Percentiles rank a stretch among this genome's conserved stretches.
Conservation (phyloP, 164 flowering plant genomes). For the Tetrastigma voinierianum region DNA sequence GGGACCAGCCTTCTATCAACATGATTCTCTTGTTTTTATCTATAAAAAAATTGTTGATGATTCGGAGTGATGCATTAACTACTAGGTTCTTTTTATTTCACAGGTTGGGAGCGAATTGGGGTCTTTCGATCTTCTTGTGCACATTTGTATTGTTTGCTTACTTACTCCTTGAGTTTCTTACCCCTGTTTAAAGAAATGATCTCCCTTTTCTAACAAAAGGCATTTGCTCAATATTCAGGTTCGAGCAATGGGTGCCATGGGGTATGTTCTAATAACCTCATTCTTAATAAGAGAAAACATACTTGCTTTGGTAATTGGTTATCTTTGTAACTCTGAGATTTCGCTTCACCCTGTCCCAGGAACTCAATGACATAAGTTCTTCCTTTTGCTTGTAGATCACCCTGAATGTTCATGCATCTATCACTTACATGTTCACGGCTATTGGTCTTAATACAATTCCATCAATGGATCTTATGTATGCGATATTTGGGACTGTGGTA, state of each 20-base stretch:
- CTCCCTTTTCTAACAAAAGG: conserved; percentile 1
- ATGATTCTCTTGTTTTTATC: too few species aligned
- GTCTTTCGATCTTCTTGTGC: conserved; percentile 67
- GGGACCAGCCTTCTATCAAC: too few species aligned
- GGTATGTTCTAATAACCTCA: conserved; percentile 75
- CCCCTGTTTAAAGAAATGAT: conserved; percentile 4
- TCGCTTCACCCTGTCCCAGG: not conserved
- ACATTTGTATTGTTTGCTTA: conserved; percentile 49
- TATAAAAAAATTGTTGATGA: too few species aligned
- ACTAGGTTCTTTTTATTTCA: conserved; percentile 18
- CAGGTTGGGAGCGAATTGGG: conserved; percentile 78
- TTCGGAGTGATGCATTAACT: not conserved
- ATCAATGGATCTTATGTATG: conserved; percentile 70
- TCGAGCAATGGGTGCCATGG: conserved; percentile 75
- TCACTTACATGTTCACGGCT: conserved; percentile 63
- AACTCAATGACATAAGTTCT: not conserved
- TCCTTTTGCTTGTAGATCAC: conserved; percentile 64
- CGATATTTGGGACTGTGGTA: conserved; percentile 78
- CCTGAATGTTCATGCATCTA: conserved; percentile 78
- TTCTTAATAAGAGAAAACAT: conserved; percentile 93
- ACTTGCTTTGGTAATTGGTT: conserved; percentile 67
- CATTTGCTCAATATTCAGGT: conserved; percentile 46
- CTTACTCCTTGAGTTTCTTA: conserved; percentile 4
- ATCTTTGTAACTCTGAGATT: not conserved
- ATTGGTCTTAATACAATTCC: conserved; percentile 64